These are phyloP conservation scores for Paecilomyces formosus DNA, from an alignment of 2,329 filamentous ascomycete species.

Conservation along the genomic window DNA sequence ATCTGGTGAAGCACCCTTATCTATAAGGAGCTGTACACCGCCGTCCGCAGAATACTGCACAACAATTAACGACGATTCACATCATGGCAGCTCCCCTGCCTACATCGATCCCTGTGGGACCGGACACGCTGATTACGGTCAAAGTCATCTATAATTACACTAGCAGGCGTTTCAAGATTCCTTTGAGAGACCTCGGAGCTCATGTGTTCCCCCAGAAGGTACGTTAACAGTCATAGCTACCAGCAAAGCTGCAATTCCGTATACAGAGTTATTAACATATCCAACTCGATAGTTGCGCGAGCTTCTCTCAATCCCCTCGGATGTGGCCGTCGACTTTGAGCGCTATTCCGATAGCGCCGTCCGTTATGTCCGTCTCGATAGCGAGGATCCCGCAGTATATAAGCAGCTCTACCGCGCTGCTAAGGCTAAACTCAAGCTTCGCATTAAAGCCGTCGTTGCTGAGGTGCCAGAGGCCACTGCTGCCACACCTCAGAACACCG, in stretches of 20 bases:
- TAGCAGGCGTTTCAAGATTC: conserved; percentile 80
- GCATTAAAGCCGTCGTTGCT: conserved; percentile 62
- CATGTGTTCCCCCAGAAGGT: conserved; percentile 75
- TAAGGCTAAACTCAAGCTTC: conserved; percentile 96
- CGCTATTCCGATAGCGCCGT: conserved; percentile 91
- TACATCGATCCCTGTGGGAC: conserved; percentile 41
- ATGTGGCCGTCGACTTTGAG: conserved; percentile 65
- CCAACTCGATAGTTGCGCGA: conserved; percentile 54
- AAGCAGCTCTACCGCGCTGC: conserved; percentile 95
- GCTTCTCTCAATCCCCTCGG: conserved; percentile 57
- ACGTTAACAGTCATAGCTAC: conserved; percentile 42
- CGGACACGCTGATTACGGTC: conserved; percentile 72
- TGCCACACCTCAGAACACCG: conserved; percentile 1
- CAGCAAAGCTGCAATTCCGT: conserved; percentile 10
- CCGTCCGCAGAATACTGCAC: neutral
- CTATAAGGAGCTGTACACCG: neutral
- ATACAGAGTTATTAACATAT: conserved; percentile 12
- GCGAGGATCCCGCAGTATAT: conserved; percentile 73
- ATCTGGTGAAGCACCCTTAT: neutral
- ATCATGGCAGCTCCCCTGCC: conserved; percentile 37
- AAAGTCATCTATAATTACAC: conserved; percentile 73
- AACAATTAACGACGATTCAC: neutral
- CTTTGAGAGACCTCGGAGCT: conserved; percentile 73
- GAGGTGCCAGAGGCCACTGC: conserved; percentile 11
- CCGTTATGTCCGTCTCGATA: conserved; percentile 71